These are phyloP conservation scores for Paracorniculantispora psalliotae DNA, from an alignment of 2,329 filamentous ascomycete species.

Conservation along the genomic window DNA sequence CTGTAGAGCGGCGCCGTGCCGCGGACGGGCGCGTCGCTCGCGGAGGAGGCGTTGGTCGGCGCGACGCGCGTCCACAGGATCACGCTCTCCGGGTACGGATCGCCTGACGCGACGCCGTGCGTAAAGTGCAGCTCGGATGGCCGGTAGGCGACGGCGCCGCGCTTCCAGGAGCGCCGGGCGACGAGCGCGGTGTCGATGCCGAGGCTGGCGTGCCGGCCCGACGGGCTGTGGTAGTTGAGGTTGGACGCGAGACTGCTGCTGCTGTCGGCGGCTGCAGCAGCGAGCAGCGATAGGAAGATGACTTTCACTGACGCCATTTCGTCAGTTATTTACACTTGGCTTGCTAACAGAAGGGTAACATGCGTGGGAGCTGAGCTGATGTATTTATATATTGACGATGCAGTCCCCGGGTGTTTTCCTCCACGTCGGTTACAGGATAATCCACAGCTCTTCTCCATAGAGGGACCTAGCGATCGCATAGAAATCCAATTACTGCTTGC, in stretches of 20 bases:
- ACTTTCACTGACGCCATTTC: background rate
- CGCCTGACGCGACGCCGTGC: constrained; percentile 52
- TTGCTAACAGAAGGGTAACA: too few relatives aligned
- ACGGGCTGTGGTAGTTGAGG: constrained; percentile 64
- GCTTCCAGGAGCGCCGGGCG: constrained; percentile 45
- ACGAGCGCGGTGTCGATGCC: constrained; percentile 62
- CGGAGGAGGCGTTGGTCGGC: constrained; percentile 39
- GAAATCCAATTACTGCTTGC: background rate
- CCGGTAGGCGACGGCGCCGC: constrained; percentile 37
- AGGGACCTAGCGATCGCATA: too few relatives aligned
- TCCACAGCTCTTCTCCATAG: too few relatives aligned
- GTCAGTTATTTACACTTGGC: background rate
- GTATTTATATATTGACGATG: too few relatives aligned
- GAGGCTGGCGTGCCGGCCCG: constrained; percentile 56
- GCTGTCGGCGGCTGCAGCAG: constrained; percentile 2
- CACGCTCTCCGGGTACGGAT: constrained; percentile 53
- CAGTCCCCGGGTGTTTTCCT: too few relatives aligned
- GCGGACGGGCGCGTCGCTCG: constrained; percentile 39
- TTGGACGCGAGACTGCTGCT: constrained; percentile 36
- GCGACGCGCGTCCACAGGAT: constrained; percentile 48
- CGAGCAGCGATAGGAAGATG: background rate
- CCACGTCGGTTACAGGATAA: too few relatives aligned
- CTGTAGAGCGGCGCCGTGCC: constrained; percentile 40
- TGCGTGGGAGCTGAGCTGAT: too few relatives aligned
- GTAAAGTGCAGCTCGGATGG: constrained; percentile 55